These are phyloP conservation scores for Dalbergia cultrata DNA, from an alignment of 306 rosid genomes.

Conservation along the genomic window DNA sequence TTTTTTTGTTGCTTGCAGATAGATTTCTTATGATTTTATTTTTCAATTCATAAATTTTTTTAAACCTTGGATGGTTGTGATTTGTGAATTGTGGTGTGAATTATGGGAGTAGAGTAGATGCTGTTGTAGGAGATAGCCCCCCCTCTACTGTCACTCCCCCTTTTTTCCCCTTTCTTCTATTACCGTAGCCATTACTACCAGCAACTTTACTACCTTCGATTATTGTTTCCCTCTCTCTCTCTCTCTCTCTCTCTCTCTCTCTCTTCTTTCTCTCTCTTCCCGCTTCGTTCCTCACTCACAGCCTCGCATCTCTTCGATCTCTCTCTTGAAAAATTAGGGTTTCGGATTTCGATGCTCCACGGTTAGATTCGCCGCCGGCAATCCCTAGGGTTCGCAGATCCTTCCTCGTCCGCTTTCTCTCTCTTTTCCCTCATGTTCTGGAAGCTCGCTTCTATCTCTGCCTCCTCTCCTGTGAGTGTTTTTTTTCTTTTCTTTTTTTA, in stretches of 20 bases:
- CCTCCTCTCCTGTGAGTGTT: conserved; percentile 90
- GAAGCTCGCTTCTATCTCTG: conserved; percentile 91
- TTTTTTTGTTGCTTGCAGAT: no score
- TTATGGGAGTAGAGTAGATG: no score
- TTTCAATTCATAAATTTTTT: no score
- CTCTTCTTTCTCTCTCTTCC: neutral
- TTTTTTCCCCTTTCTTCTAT: neutral
- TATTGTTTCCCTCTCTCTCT: neutral
- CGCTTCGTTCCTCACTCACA: conserved; percentile 69
- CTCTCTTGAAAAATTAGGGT: conserved; percentile 72
- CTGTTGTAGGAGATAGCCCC: neutral
- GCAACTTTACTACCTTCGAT: neutral
- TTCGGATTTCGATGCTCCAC: conserved; percentile 47
- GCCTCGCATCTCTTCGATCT: conserved; percentile 60
- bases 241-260: neutral
- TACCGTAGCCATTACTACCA: neutral
- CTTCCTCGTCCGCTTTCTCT: conserved; percentile 38
- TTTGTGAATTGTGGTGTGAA: no score
- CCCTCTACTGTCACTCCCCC: neutral
- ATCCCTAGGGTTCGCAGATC: conserved; percentile 66
- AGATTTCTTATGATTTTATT: no score
- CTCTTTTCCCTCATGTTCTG: conserved; percentile 77
- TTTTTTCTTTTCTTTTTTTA: neutral
- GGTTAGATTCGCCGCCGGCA: conserved; percentile 47
- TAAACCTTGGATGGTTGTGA: no score